These are phyloP conservation scores for Talaromyces verruculosus DNA, from an alignment of 2,329 filamentous ascomycete genomes.

Conservation along the genomic window DNA sequence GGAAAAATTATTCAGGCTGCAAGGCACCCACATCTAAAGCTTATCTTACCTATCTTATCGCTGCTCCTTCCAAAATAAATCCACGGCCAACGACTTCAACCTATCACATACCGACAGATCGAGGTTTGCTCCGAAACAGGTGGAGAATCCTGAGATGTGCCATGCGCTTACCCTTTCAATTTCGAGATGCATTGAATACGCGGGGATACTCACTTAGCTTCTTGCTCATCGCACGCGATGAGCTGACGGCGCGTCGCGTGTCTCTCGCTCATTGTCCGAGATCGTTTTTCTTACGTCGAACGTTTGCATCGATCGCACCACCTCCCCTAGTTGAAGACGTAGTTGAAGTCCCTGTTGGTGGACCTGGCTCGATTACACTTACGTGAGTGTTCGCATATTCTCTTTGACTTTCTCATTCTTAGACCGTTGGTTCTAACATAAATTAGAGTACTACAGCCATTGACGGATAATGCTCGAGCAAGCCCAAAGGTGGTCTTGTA, in stretches of 20 bases:
- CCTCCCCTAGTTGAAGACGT: slow-evolving; percentile 15
- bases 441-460: slow-evolving; percentile 2
- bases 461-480: slow-evolving; percentile 2
- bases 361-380: slow-evolving; percentile 18
- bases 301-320: slow-evolving; percentile 15
- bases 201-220: not conserved
- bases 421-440: not conserved
- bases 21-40: not conserved
- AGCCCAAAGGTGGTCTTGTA: slow-evolving; percentile 21
- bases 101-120: not conserved
- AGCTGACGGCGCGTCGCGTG: slow-evolving; percentile 17
- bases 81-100: not conserved
- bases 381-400: slow-evolving; percentile 3
- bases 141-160: not conserved
- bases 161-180: not conserved
- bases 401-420: not conserved
- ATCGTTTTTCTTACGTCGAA: slow-evolving; percentile 4
- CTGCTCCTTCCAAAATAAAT: not conserved
- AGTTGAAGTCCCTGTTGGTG: slow-evolving; percentile 21
- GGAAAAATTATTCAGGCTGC: not conserved
- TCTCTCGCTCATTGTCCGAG: not conserved
- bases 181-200: not conserved
- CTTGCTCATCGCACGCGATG: not conserved
- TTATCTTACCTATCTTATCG: slow-evolving; percentile 2
- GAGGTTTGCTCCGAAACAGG: too few relatives aligned